These are phyloP conservation scores for Colletotrichum tropicale DNA, from an alignment of 2,329 filamentous ascomycete species.

Conservation along the genomic window DNA sequence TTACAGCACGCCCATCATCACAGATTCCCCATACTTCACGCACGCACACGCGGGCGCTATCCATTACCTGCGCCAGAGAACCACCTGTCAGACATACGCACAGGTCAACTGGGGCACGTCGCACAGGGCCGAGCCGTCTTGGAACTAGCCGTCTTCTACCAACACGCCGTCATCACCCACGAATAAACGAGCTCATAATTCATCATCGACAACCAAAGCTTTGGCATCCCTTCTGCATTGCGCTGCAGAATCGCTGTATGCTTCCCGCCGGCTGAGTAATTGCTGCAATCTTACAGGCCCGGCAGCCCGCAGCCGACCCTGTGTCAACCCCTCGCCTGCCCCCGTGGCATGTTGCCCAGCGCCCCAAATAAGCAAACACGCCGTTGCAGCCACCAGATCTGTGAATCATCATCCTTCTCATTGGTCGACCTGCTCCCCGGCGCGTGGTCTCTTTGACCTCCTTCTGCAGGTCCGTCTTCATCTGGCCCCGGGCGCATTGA, in stretches of 20 bases:
- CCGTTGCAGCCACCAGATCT: conserved; percentile 17
- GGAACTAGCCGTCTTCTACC: conserved; percentile 3
- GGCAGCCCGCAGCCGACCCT: conserved; percentile 4
- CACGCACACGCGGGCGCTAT: neutral
- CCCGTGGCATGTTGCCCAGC: conserved; percentile 12
- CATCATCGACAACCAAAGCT: conserved; percentile 20
- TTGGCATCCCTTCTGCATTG: conserved; percentile 2
- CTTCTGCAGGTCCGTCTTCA: conserved; percentile 15
- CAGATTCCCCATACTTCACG: neutral
- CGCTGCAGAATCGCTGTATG: conserved; percentile 5
- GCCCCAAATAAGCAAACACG: conserved; percentile 1
- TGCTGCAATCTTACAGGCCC: conserved; percentile 27
- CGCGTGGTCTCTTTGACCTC: conserved; percentile 10
- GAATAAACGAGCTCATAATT: conserved; percentile 23
- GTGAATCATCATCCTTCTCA: conserved; percentile 22
- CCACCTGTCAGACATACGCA: conserved; percentile 1
- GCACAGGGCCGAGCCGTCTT: conserved; percentile 15
- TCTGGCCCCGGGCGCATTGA: conserved; percentile 5
- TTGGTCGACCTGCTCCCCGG: conserved; percentile 1
- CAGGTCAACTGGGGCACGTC: conserved; percentile 1
- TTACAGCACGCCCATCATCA: neutral
- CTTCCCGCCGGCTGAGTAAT: conserved; percentile 28
- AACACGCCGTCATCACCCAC: conserved; percentile 16
- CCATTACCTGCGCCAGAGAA: neutral
- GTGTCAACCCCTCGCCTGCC: conserved; percentile 8